These are phyloP conservation scores for Primulina tabacum DNA, from an alignment of 257 asterid genomes.

Conservation along the genomic window DNA sequence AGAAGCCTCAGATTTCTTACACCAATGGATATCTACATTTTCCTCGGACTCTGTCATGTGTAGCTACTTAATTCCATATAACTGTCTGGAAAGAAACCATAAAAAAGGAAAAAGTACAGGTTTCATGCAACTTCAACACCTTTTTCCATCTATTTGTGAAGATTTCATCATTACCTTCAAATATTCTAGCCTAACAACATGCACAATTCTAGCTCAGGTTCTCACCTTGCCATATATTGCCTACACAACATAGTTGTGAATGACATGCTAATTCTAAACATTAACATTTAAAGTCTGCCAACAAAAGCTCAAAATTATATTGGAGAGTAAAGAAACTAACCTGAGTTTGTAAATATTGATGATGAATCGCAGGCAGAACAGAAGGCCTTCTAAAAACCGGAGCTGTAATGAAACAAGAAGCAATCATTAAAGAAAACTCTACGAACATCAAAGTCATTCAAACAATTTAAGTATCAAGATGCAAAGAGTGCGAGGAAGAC, in stretches of 20 bases:
- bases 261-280: constrained; percentile 7
- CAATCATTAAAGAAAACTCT: constrained; percentile 5
- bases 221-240: background rate
- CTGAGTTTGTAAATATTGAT: constrained; percentile 29
- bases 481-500: background rate
- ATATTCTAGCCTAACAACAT: constrained; percentile 10
- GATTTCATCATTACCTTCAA: constrained; percentile 4
- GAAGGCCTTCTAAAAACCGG: constrained; percentile 36
- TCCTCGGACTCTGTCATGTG: background rate
- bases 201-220: background rate
- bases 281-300: constrained; percentile 14
- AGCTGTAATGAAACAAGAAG: constrained; percentile 35
- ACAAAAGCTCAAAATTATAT: constrained; percentile 10
- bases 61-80: constrained; percentile 1
- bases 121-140: constrained; percentile 15
- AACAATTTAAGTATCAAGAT: background rate
- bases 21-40: background rate
- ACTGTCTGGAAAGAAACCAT: constrained; percentile 3
- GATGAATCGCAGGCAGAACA: constrained; percentile 27
- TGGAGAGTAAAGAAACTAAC: constrained; percentile 30
- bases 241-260: constrained; percentile 5
- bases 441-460: constrained; percentile 13
- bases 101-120: constrained; percentile 4
- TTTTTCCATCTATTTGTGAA: background rate
- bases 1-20: background rate